Evolutionary conservation across 2,329 filamentous ascomycete species (phyloP), one percentile per base, ranked within the genome.

Genomic region (Penicillium sp.): DNA sequence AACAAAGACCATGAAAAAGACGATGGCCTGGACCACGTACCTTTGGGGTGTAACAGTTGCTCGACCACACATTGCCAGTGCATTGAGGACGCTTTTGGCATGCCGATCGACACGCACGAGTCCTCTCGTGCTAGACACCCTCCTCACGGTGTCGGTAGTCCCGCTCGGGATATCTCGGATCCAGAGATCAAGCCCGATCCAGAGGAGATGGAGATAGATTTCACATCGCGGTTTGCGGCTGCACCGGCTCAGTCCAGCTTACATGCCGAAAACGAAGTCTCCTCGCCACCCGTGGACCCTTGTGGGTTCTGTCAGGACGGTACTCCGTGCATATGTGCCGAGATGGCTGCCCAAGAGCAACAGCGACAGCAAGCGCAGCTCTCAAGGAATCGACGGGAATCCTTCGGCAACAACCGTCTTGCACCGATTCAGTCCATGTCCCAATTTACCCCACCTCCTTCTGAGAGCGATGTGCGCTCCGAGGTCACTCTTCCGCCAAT

Each of bases 221-320:
- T 90, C 57, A 89, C 86, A 5, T 69, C 78, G 52, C 77, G 81
- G 56, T 86, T 86, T 73, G 79, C 47, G 72, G 74, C 62, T 64
- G 72, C 57, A 43, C 65, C 52, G 26, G 46, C 49, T 43, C 57
- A 64, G 56, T 44, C 53, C 9, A 50, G 33, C 35, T 38, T 27
- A 36, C 49, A 47, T 41, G 40, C 55, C 29, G 49, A 49, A 41
- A 39, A 53, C 53, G 35, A 61, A 55, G 53, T 67, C 64, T 53
- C 69, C 61, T 57, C 69, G 53, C 39, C 65, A 18, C 62, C 68
- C n/a, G 72, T 81, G 52, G 87, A 91, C 58, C 79, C 81, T 18
- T 93, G 88, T 65, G 88, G 88, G 5, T 93, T 93, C 70, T 93
- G 88, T 68, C 81, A 84, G 52, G 86, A 90, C 50, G 86, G 86